Conservation (phyloP, 208 protist genomes). For the Trypanosoma grayi region DNA sequence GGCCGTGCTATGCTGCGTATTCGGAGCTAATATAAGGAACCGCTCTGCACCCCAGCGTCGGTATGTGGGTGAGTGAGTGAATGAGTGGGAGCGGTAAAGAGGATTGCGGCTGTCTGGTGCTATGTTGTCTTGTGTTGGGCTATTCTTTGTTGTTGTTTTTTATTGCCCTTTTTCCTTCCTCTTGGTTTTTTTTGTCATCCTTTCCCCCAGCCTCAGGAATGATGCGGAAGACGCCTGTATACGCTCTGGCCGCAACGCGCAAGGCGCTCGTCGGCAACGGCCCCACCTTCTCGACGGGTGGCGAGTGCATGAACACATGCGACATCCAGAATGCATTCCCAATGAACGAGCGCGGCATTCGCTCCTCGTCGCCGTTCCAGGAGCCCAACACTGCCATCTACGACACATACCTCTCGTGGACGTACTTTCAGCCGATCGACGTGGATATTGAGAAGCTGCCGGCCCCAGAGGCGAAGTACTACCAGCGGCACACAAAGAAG, state of each 20-base stretch:
- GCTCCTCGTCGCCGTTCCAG: conserved; percentile 83
- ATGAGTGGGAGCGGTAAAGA: not conserved
- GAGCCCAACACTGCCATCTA: conserved; percentile 92
- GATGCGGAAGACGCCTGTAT: conserved; percentile 79
- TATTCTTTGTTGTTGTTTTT: not conserved
- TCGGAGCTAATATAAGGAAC: no score
- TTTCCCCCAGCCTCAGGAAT: conserved; percentile 25
- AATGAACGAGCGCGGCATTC: conserved; percentile 82
- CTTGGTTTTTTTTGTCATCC: conserved; percentile 10
- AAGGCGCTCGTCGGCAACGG: conserved; percentile 83
- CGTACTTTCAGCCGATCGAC: conserved; percentile 90
- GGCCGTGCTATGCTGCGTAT: no score
- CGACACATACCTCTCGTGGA: conserved; percentile 87
- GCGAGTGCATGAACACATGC: conserved; percentile 80
- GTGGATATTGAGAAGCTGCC: conserved; percentile 83
- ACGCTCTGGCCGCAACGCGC: conserved; percentile 63
- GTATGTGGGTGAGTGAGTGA: no score
- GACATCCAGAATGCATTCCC: conserved; percentile 83
- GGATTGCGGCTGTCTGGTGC: no score
- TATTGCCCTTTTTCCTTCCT: conserved; percentile 1
- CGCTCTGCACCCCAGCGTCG: no score
- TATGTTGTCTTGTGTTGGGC: no score
- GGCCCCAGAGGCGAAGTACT: conserved; percentile 86
- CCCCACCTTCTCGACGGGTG: conserved; percentile 83
- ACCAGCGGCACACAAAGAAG: conserved; percentile 85